phyloP scores from a whole-genome alignment of 768 basidiomycete genomes.

The Lentinula raphanica region DNA sequence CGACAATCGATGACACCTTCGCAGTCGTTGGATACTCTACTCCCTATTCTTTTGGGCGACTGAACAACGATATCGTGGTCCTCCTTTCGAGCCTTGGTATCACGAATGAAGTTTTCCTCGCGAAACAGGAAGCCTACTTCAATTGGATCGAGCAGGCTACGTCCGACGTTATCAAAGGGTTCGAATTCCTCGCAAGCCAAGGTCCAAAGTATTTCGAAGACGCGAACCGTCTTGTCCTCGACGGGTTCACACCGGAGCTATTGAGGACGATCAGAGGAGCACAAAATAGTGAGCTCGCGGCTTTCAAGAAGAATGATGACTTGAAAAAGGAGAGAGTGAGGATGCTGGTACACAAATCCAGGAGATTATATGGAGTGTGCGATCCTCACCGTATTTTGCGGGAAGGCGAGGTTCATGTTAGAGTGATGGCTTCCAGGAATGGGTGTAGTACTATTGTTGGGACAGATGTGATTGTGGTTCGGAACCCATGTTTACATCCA shows the following conservation, averaged over 20 bases:
- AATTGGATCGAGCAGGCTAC: slow-evolving; percentile 52
- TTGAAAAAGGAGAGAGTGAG: slow-evolving; percentile 46
- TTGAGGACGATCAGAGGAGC: slow-evolving; percentile 33
- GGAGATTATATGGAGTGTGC: slow-evolving; percentile 61
- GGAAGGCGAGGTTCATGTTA: slow-evolving; percentile 61
- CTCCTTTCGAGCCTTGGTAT: slow-evolving; percentile 62
- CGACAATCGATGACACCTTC: slow-evolving; percentile 52
- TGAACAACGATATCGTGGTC: slow-evolving; percentile 68
- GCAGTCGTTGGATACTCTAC: slow-evolving; percentile 62
- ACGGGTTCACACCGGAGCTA: slow-evolving; percentile 41
- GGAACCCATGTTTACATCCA: slow-evolving; percentile 68
- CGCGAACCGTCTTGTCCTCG: slow-evolving; percentile 49
- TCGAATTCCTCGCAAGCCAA: slow-evolving; percentile 53
- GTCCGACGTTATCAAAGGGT: slow-evolving; percentile 38
- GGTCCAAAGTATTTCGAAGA: slow-evolving; percentile 33
- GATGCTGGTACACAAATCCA: slow-evolving; percentile 59
- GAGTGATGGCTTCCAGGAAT: slow-evolving; percentile 45
- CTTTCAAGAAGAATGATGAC: slow-evolving; percentile 40
- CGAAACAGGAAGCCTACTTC: slow-evolving; percentile 56
- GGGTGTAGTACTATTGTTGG: slow-evolving; percentile 54
- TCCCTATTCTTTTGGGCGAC: slow-evolving; percentile 58
- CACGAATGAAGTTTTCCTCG: slow-evolving; percentile 44
- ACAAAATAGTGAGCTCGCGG: slow-evolving; percentile 47
- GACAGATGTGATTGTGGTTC: slow-evolving; percentile 56
- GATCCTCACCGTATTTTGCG: slow-evolving; percentile 59